Evolutionary conservation across 495 filamentous ascomycete species (phyloP).

Genomic region (Penicillium cosmopolitanum): DNA sequence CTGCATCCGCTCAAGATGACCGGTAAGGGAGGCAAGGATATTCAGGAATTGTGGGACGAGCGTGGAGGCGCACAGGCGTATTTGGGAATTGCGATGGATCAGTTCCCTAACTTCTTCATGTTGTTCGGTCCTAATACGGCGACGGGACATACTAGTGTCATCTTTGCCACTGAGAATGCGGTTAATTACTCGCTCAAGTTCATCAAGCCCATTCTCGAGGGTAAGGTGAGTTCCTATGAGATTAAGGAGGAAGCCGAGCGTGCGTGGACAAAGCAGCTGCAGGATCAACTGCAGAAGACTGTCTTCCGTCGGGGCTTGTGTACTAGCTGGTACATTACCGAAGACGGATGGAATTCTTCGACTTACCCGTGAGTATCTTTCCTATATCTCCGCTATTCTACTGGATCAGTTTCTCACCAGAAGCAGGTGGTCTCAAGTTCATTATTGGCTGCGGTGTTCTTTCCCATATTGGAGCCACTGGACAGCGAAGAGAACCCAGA

Average conservation of each 20-base stretch:
- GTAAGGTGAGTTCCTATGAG: constrained; percentile 45
- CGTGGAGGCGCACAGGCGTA: constrained; percentile 67
- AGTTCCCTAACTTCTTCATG: constrained; percentile 72
- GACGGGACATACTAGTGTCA: constrained; percentile 65
- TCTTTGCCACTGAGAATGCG: constrained; percentile 63
- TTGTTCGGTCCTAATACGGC: constrained; percentile 68
- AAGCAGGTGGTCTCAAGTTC: constrained; percentile 53
- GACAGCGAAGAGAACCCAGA: constrained; percentile 54
- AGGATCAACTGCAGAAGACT: constrained; percentile 54
- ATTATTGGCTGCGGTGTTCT: constrained; percentile 52
- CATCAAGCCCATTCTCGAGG: constrained; percentile 45
- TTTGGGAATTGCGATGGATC: constrained; percentile 64
- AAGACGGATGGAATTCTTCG: constrained; percentile 61
- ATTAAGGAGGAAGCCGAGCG: constrained; percentile 56
- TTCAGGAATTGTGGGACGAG: constrained; percentile 59
- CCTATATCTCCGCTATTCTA: no score
- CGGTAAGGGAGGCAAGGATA: constrained; percentile 50
- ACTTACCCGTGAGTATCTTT: constrained; percentile 57
- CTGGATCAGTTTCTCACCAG: not conserved
- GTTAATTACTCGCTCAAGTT: constrained; percentile 52
- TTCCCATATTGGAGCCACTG: constrained; percentile 62
- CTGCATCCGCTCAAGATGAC: constrained; percentile 37
- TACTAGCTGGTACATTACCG: constrained; percentile 60
- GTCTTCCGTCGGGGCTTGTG: constrained; percentile 58
- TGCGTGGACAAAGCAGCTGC: constrained; percentile 56